phyloP scores from a whole-genome alignment of 1,139 yeast genomes.

The Debaryomyces coudertii region DNA sequence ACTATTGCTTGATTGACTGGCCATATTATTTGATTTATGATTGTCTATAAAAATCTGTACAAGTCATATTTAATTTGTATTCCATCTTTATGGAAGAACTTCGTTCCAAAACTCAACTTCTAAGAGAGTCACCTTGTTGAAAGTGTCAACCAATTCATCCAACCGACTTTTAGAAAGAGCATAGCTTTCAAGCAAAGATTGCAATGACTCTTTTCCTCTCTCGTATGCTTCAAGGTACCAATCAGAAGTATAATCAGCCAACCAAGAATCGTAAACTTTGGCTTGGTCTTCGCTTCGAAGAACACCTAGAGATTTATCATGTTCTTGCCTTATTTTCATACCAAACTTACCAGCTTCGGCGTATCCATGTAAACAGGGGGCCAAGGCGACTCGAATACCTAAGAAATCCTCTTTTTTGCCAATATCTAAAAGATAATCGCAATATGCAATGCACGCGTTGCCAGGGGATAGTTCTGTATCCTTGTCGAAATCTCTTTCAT shows the following conservation, averaged over 20 bases:
- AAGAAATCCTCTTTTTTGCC: slow-evolving; percentile 61
- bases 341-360: slow-evolving; percentile 47
- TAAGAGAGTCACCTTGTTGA: slow-evolving; percentile 57
- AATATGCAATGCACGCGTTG: slow-evolving; percentile 60
- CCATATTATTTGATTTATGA: no score
- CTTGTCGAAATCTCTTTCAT: slow-evolving; percentile 44
- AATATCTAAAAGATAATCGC: slow-evolving; percentile 58
- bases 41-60: not conserved
- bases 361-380: slow-evolving; percentile 82
- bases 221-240: slow-evolving; percentile 57
- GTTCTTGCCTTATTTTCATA: slow-evolving; percentile 14
- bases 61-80: not conserved
- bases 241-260: slow-evolving; percentile 60
- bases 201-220: slow-evolving; percentile 52
- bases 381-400: slow-evolving; percentile 66
- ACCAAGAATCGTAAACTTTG: slow-evolving; percentile 58
- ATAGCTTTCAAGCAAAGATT: slow-evolving; percentile 37
- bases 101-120: slow-evolving; percentile 71
- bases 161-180: slow-evolving; percentile 39
- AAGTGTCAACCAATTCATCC: slow-evolving; percentile 59
- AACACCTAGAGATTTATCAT: slow-evolving; percentile 15
- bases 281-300: slow-evolving; percentile 18
- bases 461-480: slow-evolving; percentile 51
- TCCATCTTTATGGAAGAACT: slow-evolving; percentile 19
- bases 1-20: no score